These are phyloP conservation scores for Elongisporangium anandrum DNA, from an alignment of 352 stramenopile species.

Conservation along the genomic window DNA sequence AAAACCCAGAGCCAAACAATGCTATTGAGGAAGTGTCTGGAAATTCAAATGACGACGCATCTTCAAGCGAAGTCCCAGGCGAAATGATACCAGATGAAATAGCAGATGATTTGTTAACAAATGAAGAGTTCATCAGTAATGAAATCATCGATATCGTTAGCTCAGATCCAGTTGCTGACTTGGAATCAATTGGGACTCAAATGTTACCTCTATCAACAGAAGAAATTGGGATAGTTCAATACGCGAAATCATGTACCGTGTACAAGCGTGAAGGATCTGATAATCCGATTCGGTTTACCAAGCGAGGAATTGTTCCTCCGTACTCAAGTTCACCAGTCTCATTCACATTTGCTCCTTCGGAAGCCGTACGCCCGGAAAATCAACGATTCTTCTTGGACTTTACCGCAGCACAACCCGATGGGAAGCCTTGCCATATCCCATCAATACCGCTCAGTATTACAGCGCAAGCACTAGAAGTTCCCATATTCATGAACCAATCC, in stretches of 20 bases:
- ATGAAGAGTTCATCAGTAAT: background rate
- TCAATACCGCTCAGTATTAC: slow-evolving; percentile 15
- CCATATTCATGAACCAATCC: slow-evolving; percentile 27
- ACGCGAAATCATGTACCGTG: slow-evolving; percentile 18
- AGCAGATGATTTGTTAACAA: background rate
- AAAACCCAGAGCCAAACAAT: background rate
- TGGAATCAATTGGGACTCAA: background rate
- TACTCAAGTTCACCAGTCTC: slow-evolving; percentile 41
- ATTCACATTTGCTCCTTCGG: slow-evolving; percentile 59
- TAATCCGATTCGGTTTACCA: slow-evolving; percentile 32
- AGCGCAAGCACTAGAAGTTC: slow-evolving; percentile 32
- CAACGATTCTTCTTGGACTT: slow-evolving; percentile 38
- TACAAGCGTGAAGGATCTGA: slow-evolving; percentile 39
- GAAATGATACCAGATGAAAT: background rate
- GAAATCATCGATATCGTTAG: background rate
- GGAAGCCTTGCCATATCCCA: background rate
- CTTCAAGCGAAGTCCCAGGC: background rate
- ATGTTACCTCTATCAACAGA: slow-evolving; percentile 14
- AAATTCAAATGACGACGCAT: background rate
- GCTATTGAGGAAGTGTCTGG: background rate
- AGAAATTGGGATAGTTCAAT: slow-evolving; percentile 27
- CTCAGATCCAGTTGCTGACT: background rate
- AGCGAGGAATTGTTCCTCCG: slow-evolving; percentile 31
- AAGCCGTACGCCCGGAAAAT: slow-evolving; percentile 27
- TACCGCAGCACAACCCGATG: slow-evolving; percentile 7